Evolutionary conservation across 1,284 basidiomycete genomes (phyloP).

Genomic region (Ceratorhiza oryzae-sativae): DNA sequence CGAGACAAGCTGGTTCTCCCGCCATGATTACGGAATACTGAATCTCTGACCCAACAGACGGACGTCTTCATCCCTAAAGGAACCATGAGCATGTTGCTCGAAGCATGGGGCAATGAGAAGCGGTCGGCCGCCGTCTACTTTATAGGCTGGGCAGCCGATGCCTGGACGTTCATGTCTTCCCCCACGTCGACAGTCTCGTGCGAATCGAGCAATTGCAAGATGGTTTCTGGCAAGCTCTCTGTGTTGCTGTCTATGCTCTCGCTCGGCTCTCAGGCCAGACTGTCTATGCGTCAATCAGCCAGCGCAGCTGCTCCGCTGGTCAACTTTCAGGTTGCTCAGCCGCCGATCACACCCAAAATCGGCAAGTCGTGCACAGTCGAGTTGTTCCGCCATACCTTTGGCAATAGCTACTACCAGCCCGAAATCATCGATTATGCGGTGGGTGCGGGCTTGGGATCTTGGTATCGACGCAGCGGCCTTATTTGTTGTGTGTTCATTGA

Average conservation of each 20-base stretch:
- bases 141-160: conserved; percentile 36
- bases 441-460: conserved; percentile 47
- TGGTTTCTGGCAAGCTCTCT: conserved; percentile 23
- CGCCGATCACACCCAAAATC: conserved; percentile 63
- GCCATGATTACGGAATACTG: conserved; percentile 10
- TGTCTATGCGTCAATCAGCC: conserved; percentile 17
- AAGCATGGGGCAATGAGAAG: conserved; percentile 33
- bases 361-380: conserved; percentile 66
- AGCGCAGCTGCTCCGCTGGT: conserved; percentile 56
- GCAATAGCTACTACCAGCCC: conserved; percentile 68
- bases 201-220: conserved; percentile 15
- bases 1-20: conserved; percentile 25
- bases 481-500: background rate
- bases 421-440: conserved; percentile 71
- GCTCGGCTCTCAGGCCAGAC: conserved; percentile 1
- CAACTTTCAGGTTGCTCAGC: conserved; percentile 76
- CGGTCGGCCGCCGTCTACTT: conserved; percentile 23
- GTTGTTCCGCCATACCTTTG: conserved; percentile 75
- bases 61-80: conserved; percentile 23
- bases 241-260: conserved; percentile 22
- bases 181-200: conserved; percentile 15
- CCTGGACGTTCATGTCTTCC: conserved; percentile 15
- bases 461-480: background rate
- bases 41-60: background rate
- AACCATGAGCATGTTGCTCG: conserved; percentile 8